A percentile compares a stretch with the other conserved stretches of the same genome.
phyloP scores from a whole-genome alignment of 108 stramenopile species.

The Seminavis robusta region DNA sequence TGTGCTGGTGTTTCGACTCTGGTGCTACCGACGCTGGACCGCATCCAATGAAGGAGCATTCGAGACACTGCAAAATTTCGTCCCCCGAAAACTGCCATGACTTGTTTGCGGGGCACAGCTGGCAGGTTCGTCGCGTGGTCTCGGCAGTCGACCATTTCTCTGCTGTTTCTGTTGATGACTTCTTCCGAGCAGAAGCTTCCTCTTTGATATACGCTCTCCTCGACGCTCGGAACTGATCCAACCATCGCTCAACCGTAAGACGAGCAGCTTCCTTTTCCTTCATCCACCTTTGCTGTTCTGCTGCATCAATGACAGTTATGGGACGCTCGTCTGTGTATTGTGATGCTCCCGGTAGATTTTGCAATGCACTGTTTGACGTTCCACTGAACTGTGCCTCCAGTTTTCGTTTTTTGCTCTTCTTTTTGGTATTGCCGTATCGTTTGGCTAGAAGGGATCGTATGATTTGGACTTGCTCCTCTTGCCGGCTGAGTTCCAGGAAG shows the following conservation, averaged over 20 bases:
- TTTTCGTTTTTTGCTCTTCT: constrained; percentile 5
- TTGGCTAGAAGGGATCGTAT: neutral
- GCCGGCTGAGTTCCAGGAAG: neutral
- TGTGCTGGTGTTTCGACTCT: constrained; percentile 38
- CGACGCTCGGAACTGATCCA: neutral
- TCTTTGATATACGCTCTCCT: constrained; percentile 3
- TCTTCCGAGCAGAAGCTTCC: neutral
- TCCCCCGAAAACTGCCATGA: constrained; percentile 32
- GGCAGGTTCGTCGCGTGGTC: neutral
- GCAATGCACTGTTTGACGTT: neutral
- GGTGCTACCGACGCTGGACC: constrained; percentile 31
- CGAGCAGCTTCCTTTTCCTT: constrained; percentile 18
- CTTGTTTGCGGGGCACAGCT: constrained; percentile 1
- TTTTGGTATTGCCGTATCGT: neutral
- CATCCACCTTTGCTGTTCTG: constrained; percentile 22
- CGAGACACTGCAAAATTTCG: constrained; percentile 70
- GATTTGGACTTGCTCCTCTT: neutral
- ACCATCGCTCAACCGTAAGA: constrained; percentile 12
- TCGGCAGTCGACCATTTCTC: neutral
- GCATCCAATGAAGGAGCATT: constrained; percentile 62
- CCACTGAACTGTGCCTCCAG: constrained; percentile 6
- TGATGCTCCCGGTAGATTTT: constrained; percentile 19
- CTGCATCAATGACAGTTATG: constrained; percentile 10
- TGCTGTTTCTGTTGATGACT: neutral
- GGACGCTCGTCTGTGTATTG: constrained; percentile 10